Evolutionary conservation across 768 basidiomycete genomes (phyloP), one percentile per base, ranked within the genome.

Genomic region (Mycena vulgaris): DNA sequence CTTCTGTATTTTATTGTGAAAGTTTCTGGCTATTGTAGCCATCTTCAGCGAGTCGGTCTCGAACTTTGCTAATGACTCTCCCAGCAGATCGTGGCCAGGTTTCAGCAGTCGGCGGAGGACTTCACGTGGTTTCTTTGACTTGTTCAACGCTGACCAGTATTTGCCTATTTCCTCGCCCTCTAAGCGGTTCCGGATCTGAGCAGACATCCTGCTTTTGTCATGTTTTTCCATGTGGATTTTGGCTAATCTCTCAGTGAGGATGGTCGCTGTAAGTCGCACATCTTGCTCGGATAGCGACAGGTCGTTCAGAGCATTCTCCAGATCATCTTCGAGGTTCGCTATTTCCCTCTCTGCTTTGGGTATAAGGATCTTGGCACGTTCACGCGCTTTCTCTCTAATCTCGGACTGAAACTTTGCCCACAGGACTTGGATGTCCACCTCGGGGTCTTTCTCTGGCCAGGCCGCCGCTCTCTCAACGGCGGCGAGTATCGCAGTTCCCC

Each of bases 401-500:
- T 49, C 47, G 1, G 27, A 5, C 45, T 58, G 42, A 33, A 66
- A 66, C 23, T 30, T 39, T 31, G 53, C 45, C 30, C 42, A 66
- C 14, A 58, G n/a, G 2, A 25, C 42, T 23, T 58, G 56, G 56
- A 40, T 17, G n/a, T 58, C 25, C 4, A 3, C 6, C 25, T 58
- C 39, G 19, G 39, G 39, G 56, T 58, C 56, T 40, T 23, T 13
- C 27, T 25, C 27, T 14, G 56, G 56, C 56, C 56, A 58, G 33
- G 7, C 25, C 11, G 69, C 60, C 39, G 80, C 75, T 56, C 73
- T 75, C 1, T 76, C 28, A 21, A 75, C 11, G 40, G 58, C 66
- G 11, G 1, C 25, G 10, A 78, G 78, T 2, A 81, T 74, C 2
- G 63, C 35, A 79, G 80, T 82, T 28, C 72, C 30, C 45, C 19